Percentiles rank a stretch among this genome's conserved stretches.
phyloP scores from a whole-genome alignment of 257 asterid species.

The Ilex asprella region DNA sequence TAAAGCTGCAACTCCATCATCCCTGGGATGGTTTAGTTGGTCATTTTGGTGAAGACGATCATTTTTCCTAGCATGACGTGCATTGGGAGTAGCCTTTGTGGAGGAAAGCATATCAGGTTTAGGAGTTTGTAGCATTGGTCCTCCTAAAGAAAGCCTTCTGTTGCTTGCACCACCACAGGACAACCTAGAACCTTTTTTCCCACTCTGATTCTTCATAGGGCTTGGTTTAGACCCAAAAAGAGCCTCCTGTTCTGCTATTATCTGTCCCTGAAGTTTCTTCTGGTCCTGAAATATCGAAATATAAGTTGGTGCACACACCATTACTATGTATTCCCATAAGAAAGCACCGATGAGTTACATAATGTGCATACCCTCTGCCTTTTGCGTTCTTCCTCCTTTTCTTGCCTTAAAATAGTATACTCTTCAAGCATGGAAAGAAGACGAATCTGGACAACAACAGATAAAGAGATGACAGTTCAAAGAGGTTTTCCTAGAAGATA shows the following conservation, averaged over 20 bases:
- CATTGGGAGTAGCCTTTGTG: slow-evolving; percentile 41
- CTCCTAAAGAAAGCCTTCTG: slow-evolving; percentile 59
- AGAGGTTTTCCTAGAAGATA: neutral
- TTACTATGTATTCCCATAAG: neutral
- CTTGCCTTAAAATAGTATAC: slow-evolving; percentile 63
- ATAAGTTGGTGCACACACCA: neutral
- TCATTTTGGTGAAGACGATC: slow-evolving; percentile 30
- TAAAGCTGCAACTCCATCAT: neutral
- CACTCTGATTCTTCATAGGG: slow-evolving; percentile 58
- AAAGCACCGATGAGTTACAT: neutral
- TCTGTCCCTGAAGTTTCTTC: slow-evolving; percentile 59
- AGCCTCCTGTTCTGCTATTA: slow-evolving; percentile 50
- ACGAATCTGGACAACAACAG: slow-evolving; percentile 44
- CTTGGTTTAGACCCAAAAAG: slow-evolving; percentile 60
- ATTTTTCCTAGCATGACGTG: slow-evolving; percentile 33
- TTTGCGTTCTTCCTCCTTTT: slow-evolving; percentile 82
- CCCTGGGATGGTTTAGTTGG: neutral
- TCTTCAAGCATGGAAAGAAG: slow-evolving; percentile 86
- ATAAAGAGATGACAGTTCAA: neutral
- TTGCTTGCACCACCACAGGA: slow-evolving; percentile 46
- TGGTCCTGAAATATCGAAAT: neutral
- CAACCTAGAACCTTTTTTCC: slow-evolving; percentile 45
- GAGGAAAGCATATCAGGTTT: slow-evolving; percentile 32
- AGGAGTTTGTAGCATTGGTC: slow-evolving; percentile 38
- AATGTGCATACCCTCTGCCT: slow-evolving; percentile 61